Base-by-base conservation (phyloP, 306 rosid species). In the Quercus engelmannii region DNA sequence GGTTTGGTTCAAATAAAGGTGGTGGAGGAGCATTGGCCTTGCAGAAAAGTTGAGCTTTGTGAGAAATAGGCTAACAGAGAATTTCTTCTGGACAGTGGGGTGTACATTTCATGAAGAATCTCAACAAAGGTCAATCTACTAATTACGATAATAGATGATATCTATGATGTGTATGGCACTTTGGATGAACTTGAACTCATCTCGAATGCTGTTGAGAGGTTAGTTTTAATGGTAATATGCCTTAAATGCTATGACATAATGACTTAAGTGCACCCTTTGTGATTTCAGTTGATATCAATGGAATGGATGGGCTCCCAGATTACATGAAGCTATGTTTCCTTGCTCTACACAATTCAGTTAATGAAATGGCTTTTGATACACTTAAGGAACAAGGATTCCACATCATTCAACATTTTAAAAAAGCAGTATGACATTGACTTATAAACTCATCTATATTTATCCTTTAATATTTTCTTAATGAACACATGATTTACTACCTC, bases 41-140 rank as follows among this genome's bases (percentile, higher is more conserved):
- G 81, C 49, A 5, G 12, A 72, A 41, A 23, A 69, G 41, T 30
- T 77, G 52, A 33, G 71, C n/a, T 82, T 82, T 82, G 81, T 73
- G 0, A 71, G 85, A 25, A 74, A 76, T 31, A 76, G 77, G 35
- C 14, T 62, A 6, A 49, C 54, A 49, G 81, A 76, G 23, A 52
- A 1, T 30, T 79, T 78, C 70, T 35, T 63, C 5, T 31, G 6
- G 35, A 4, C 1, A 31, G 1, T 31, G 35, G 35, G 35, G 35
- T 31, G 35, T 31, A 31, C 35, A 31, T 31, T 31, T 31, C 35
- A 31, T 1, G 6, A 31, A 31, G 35, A 31, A 31, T 31, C 1
- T 31, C 35, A 31, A 31, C 35, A 31, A 31, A 31, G 35, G 35
- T 5, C 35, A 31, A 31, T 31, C 35, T 31, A 31, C 6, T 31